These are phyloP conservation scores for Globisporangium middletonii DNA, from an alignment of 352 stramenopile genomes.

Conservation along the genomic window DNA sequence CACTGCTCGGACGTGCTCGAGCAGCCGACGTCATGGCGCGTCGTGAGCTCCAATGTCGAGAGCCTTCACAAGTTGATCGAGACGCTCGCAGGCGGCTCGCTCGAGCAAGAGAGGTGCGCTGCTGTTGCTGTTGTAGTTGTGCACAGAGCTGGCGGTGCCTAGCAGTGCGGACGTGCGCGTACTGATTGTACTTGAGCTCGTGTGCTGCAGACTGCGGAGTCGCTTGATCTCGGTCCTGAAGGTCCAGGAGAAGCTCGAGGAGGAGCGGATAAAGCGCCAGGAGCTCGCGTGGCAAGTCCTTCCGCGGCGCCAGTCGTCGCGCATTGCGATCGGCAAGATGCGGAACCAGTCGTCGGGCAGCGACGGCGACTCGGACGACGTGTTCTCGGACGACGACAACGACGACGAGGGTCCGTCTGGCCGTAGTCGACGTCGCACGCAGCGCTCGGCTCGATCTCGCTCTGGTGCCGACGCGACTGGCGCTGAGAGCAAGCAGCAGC, in stretches of 20 bases:
- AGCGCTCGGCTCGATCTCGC: conserved; percentile 7
- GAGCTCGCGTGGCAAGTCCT: conserved; percentile 73
- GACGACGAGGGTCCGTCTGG: conserved; percentile 4
- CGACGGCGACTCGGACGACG: conserved; percentile 32
- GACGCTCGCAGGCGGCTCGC: conserved; percentile 47
- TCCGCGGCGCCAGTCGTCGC: conserved; percentile 74
- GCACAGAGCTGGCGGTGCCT: background rate
- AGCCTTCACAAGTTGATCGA: conserved; percentile 48
- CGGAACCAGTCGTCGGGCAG: conserved; percentile 46
- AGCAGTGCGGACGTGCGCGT: background rate
- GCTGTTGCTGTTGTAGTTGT: background rate
- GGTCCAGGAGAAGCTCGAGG: conserved; percentile 61
- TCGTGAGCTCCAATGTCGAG: conserved; percentile 67
- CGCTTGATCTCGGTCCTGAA: conserved; percentile 78
- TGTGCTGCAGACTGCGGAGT: conserved; percentile 40
- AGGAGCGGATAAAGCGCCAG: conserved; percentile 58
- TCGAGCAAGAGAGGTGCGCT: conserved; percentile 63
- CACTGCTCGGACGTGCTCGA: conserved; percentile 30
- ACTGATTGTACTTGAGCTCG: background rate
- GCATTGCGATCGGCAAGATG: conserved; percentile 76
- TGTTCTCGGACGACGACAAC: conserved; percentile 21
- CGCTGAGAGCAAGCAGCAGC: conserved; percentile 17
- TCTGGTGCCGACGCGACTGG: conserved; percentile 2
- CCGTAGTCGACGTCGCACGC: background rate
- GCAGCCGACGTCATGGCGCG: conserved; percentile 52